Conservation (phyloP, 2,329 filamentous ascomycete species). For the Cercospora canescens region DNA sequence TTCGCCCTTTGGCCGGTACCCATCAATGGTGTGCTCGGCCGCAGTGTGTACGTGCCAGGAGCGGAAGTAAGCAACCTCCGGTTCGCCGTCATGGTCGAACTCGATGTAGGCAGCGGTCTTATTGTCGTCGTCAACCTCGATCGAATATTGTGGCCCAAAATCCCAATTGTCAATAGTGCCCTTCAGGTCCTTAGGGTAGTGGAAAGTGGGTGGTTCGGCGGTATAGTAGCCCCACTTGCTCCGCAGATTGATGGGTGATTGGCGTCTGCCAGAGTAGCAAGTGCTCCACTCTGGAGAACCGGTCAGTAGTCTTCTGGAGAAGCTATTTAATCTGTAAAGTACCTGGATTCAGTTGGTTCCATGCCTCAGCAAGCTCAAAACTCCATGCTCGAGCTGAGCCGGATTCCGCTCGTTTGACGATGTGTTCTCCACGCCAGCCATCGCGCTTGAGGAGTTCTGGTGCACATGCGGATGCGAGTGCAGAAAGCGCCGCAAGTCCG, state of each 20-base stretch:
- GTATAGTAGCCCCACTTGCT: background rate
- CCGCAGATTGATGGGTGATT: constrained; percentile 15
- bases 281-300: constrained; percentile 13
- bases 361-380: constrained; percentile 21
- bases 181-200: constrained; percentile 37
- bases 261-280: constrained; percentile 19
- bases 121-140: constrained; percentile 40
- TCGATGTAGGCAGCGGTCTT: constrained; percentile 44
- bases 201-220: constrained; percentile 9
- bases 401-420: constrained; percentile 13
- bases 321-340: background rate
- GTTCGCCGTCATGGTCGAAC: constrained; percentile 47
- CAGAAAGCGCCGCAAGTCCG: constrained; percentile 9
- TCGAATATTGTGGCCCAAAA: constrained; percentile 49
- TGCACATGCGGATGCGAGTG: constrained; percentile 17
- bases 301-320: no score
- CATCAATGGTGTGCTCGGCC: constrained; percentile 51
- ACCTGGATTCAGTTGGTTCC: constrained; percentile 19
- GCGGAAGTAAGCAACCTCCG: constrained; percentile 47
- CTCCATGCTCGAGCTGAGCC: constrained; percentile 18
- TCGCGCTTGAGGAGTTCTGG: constrained; percentile 20
- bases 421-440: constrained; percentile 14
- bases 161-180: constrained; percentile 53
- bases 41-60: constrained; percentile 56
- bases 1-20: constrained; percentile 47